Conservation (phyloP, 176 grass and related monocot genomes). For the Zoysia japonica region DNA sequence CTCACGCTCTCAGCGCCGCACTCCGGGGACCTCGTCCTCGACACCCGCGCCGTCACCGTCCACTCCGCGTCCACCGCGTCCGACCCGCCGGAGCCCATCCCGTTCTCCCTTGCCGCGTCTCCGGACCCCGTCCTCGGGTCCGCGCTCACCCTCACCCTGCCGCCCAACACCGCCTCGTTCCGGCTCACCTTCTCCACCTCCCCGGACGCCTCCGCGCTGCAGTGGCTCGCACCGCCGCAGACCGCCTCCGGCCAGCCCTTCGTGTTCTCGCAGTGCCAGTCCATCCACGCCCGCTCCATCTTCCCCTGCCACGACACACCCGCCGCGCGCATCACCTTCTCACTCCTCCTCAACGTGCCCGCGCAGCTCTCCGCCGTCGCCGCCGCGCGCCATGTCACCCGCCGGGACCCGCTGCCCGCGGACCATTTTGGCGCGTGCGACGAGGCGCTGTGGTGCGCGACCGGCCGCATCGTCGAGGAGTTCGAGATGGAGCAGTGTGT, state of each 20-base stretch:
- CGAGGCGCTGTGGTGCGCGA: constrained; percentile 70
- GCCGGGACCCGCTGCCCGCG: constrained; percentile 54
- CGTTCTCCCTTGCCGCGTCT: constrained; percentile 46
- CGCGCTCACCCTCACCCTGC: constrained; percentile 61
- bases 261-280: constrained; percentile 92
- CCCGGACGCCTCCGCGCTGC: constrained; percentile 58
- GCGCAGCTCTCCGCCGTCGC: constrained; percentile 73
- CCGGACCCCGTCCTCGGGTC: constrained; percentile 67
- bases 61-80: constrained; percentile 51
- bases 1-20: constrained; percentile 60
- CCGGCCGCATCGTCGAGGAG: constrained; percentile 72
- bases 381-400: constrained; percentile 62
- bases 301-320: constrained; percentile 93
- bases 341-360: constrained; percentile 73
- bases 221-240: constrained; percentile 66
- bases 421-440: constrained; percentile 58
- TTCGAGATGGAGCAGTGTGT: constrained; percentile 90
- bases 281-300: constrained; percentile 88
- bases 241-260: constrained; percentile 55
- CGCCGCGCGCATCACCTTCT: constrained; percentile 69
- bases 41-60: constrained; percentile 59
- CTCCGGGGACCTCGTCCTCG: constrained; percentile 67
- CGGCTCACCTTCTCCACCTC: constrained; percentile 59
- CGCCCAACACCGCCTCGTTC: constrained; percentile 50
- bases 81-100: constrained; percentile 32